Evolutionary conservation across 306 rosid genomes (phyloP), one percentile per base, ranked within the genome.

Genomic region (Trifolium pratense): DNA sequence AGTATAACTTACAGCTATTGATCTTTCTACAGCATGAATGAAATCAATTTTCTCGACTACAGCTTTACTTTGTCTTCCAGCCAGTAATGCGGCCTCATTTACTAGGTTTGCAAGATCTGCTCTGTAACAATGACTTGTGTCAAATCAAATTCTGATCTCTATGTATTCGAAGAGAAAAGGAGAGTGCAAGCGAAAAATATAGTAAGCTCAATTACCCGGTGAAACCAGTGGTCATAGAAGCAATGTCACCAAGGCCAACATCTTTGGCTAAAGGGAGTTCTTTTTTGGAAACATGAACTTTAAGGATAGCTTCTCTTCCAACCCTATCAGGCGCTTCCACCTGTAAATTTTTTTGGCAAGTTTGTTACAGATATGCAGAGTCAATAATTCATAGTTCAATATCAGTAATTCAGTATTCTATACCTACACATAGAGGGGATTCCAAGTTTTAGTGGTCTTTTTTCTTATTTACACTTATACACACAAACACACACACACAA

Each of bases 51-150:
- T 93, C 84, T 89, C 98, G 66, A 93, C 98, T 36, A 93, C 89
- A 76, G 78, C 25, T 83, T 93, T 93, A 81, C 71, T 89, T 70
- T 87, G 86, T 78, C 98, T 87, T 85, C 98, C 98, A 55, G 98
- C 98, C 77, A 93, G 80, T 71, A 93, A 80, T 71, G 98, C 98
- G 37, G 98, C 98, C 80, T 93, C 98, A 78, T 93, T 93, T 68
- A 89, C 98, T 55, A 93, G 79, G 88, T 93, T 93, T 66, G 98
- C 98, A n/a, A 93, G 98, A 85, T 93, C 98, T 5, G 98, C 97
- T 84, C 98, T 93, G 90, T 61, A 82, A 68, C 48, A 13, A 63
- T 40, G 34, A 70, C 11, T 49, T 31, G 65, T 32, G 15, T 49
- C 52, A 65, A 7, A 71, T 66, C 21, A 66, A 70, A 70, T 68